Conservation (phyloP, 2,329 filamentous ascomycete genomes). For the Cadophora sp. region DNA sequence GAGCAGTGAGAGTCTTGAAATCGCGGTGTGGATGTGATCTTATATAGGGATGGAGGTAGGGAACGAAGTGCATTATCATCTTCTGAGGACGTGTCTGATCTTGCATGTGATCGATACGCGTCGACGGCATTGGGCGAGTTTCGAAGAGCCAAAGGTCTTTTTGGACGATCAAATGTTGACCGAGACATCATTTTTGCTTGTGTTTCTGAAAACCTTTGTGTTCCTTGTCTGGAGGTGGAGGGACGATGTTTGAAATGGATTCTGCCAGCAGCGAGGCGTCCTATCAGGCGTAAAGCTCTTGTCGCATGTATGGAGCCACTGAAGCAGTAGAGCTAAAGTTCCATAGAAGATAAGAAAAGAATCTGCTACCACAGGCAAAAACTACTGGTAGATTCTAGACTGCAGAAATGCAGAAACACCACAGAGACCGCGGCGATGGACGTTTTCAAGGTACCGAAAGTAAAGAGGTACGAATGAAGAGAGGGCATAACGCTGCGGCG, state of each 20-base stretch:
- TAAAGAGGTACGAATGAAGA: no score
- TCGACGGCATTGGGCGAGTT: not conserved
- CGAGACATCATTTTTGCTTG: not conserved
- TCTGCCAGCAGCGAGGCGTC: not conserved
- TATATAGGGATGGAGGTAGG: not conserved
- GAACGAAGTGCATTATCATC: not conserved
- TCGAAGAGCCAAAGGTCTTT: not conserved
- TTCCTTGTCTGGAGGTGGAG: not conserved
- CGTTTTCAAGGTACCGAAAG: no score
- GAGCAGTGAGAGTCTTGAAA: not conserved
- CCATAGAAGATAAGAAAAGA: not conserved
- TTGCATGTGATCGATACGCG: not conserved
- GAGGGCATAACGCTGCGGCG: no score
- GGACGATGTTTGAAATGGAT: not conserved
- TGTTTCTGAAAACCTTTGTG: not conserved
- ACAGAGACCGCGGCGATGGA: no score
- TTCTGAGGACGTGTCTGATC: constrained; percentile 14
- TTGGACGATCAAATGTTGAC: not conserved
- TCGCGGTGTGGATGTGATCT: not conserved
- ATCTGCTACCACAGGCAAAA: not conserved
- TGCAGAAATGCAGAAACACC: no score
- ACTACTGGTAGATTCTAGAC: not conserved
- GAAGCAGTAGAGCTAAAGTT: not conserved
- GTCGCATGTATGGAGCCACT: not conserved
- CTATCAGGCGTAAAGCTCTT: not conserved